Percentiles rank a stretch among this genome's conserved stretches.
Conservation (phyloP, 306 rosid genomes). For the Quercus ilex region DNA sequence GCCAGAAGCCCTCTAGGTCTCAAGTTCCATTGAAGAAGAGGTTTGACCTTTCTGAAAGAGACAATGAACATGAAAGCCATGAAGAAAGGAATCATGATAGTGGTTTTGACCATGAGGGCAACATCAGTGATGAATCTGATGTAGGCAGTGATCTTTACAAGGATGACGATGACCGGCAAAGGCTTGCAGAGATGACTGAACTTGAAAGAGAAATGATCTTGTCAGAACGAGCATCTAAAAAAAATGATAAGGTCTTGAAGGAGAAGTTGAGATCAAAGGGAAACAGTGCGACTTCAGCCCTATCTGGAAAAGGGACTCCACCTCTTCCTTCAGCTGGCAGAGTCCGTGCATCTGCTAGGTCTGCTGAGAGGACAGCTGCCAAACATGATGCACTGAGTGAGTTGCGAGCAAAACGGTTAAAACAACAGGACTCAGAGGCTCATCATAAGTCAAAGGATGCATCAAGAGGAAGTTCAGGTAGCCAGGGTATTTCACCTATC, state of each 20-base stretch:
- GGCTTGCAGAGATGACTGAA: conserved; percentile 91
- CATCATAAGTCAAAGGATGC: conserved; percentile 50
- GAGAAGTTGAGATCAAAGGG: conserved; percentile 69
- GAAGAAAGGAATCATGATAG: conserved; percentile 64
- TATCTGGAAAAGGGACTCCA: conserved; percentile 53
- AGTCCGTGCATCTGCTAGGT: conserved; percentile 76
- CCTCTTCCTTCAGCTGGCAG: conserved; percentile 48
- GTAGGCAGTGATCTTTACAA: conserved; percentile 89
- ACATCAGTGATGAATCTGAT: conserved; percentile 67
- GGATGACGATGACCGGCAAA: conserved; percentile 66
- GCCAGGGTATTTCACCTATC: conserved; percentile 44
- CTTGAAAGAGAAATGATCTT: conserved; percentile 95
- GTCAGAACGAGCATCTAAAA: conserved; percentile 80
- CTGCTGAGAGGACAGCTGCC: conserved; percentile 66
- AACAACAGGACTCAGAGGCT: conserved; percentile 81
- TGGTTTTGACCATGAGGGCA: conserved; percentile 45
- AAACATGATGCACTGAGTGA: conserved; percentile 93
- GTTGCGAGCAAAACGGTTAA: conserved; percentile 84
- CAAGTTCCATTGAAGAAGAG: conserved; percentile 88
- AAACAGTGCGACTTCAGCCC: conserved; percentile 52
- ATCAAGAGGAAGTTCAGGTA: conserved; percentile 51
- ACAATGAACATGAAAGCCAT: conserved; percentile 69
- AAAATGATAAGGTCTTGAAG: conserved; percentile 66
- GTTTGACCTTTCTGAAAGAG: conserved; percentile 63
- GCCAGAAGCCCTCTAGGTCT: conserved; percentile 52